Base-by-base conservation (phyloP, 2,329 filamentous ascomycete species). In the Tolypocladium tundrense region DNA sequence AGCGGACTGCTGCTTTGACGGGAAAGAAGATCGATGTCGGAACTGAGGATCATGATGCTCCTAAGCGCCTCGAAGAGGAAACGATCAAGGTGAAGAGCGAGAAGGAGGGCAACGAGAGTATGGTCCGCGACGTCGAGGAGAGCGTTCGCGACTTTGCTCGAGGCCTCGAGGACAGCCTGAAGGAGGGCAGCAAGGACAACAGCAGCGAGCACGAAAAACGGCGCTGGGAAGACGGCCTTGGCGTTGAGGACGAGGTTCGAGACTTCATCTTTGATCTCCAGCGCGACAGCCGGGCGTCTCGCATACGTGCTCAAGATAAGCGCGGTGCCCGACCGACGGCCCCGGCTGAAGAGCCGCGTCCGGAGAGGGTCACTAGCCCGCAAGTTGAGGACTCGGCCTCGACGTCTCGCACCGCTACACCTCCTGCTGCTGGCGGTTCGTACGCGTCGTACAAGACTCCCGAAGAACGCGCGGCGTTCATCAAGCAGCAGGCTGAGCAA, bases 201-300 rank as follows among this genome's bases (percentile, higher is more conserved):
- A 84, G 86, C 3, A 90, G 86, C 61, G 91, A 97, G 72, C 92
- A 97, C 69, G 94, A 99, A 76, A 87, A 85, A 66, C 86, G 94
- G 61, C 85, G 94, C 61, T 99, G 94, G 94, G 91, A 99, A 66
- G 94, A 99, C 73, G 94, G 86, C 11, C 80, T 99, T 42, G 94
- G 94, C 35, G 94, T 99, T 35, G 94, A 99, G 69, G 93, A 99
- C 67, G 91, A 96, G 67, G 88, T 97, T 61, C 90, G 91, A 67
- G 94, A 99, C 68, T 97, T 99, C 72, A 99, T 99, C 70, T 97
- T 94, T 69, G 94, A 97, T 65, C 77, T 99, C 56, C 92, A 97
- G 70, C 86, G 93, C 60, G 89, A 87, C 61, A 95, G 91, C 70
- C 85, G 91, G 63, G 81, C 90, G 62, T 80, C 90, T 56, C 86